Base-by-base conservation (phyloP, 805 yeast genomes). In the Monosporozyma siamensis region DNA sequence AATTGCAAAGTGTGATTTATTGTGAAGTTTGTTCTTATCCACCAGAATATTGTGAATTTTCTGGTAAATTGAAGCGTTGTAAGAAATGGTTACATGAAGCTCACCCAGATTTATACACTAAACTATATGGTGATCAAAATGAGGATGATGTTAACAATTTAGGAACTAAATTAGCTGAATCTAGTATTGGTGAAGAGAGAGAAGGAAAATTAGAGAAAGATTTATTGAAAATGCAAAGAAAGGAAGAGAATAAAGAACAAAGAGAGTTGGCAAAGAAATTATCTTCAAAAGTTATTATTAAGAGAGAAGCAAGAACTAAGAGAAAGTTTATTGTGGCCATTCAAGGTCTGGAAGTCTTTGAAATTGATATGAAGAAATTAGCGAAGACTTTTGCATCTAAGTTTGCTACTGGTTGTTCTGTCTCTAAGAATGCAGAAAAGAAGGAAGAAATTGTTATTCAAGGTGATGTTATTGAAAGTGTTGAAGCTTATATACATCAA, bases 341-440 rank as follows among this genome's bases (percentile, higher is more conserved):
- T 40, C 73, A 83, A 15, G 96, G 96, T 12, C 71, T 89, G 48
- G 97, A 90, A 59, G 85, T 88, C 30, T 82, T 87, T 59, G 90
- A 81, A 47, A 75, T 87, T 47, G 96, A 89, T 59, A 74, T 85
- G 77, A 89, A 89, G 69, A 89, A 88, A 59, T 70, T 87, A 50
- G 84, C 95, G 36, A 90, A 90, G 71, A 80, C 88, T 0, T 89
- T 90, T 64, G 92, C 97, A 0, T 81, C 92, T 27, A 87, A 84
- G 63, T 89, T 90, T 59, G 97, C 97, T 11, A 89, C 97, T 7
- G 97, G 97, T 40, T 90, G 96, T 23, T 79, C 92, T 18, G 95
- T 89, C 11, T 80, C 88, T 4, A 89, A 89, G 65, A 84, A 78
- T 49, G 88, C 79, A 3, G 97, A 89, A 50, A 89, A 89, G 66